phyloP scores from a whole-genome alignment of 805 yeast genomes.

The Kazachstania psychrophila region DNA sequence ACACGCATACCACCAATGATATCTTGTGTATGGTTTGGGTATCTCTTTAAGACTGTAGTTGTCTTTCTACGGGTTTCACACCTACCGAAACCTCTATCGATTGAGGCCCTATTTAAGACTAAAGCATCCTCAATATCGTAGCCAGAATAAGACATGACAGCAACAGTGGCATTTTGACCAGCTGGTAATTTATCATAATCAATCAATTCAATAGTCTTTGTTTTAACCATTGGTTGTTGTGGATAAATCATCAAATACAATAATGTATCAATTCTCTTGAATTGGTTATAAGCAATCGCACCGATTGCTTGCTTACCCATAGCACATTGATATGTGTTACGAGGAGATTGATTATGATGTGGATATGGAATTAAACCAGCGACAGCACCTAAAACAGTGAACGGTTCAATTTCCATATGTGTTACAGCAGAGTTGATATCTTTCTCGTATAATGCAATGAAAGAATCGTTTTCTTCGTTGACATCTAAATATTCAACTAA shows the following conservation, averaged over 20 bases:
- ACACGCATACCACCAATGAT: slow-evolving; percentile 86
- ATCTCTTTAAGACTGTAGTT: slow-evolving; percentile 79
- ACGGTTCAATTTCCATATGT: slow-evolving; percentile 92
- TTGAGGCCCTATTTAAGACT: slow-evolving; percentile 83
- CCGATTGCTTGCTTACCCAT: slow-evolving; percentile 99
- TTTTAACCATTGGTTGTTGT: slow-evolving; percentile 98
- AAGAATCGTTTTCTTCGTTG: slow-evolving; percentile 92
- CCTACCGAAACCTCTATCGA: slow-evolving; percentile 95
- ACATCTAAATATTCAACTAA: slow-evolving; percentile 93
- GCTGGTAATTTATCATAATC: slow-evolving; percentile 96
- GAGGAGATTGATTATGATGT: slow-evolving; percentile 97
- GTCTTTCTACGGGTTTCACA: slow-evolving; percentile 93
- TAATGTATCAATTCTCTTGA: slow-evolving; percentile 88
- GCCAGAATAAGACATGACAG: slow-evolving; percentile 98
- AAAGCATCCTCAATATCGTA: slow-evolving; percentile 99
- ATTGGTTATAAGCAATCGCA: slow-evolving; percentile 95
- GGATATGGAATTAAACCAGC: slow-evolving; percentile 99
- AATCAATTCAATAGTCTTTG: slow-evolving; percentile 90
- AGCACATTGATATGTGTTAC: slow-evolving; percentile 98
- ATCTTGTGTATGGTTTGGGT: slow-evolving; percentile 90
- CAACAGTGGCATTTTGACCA: slow-evolving; percentile 97
- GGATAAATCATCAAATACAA: slow-evolving; percentile 96
- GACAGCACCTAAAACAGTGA: slow-evolving; percentile 96
- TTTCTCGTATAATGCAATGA: slow-evolving; percentile 83
- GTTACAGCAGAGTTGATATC: slow-evolving; percentile 50